A percentile compares a stretch with the other conserved stretches of the same genome.
These are phyloP conservation scores for Vanderwaltozyma verrucispora DNA, from an alignment of 805 yeast genomes.

Conservation along the genomic window DNA sequence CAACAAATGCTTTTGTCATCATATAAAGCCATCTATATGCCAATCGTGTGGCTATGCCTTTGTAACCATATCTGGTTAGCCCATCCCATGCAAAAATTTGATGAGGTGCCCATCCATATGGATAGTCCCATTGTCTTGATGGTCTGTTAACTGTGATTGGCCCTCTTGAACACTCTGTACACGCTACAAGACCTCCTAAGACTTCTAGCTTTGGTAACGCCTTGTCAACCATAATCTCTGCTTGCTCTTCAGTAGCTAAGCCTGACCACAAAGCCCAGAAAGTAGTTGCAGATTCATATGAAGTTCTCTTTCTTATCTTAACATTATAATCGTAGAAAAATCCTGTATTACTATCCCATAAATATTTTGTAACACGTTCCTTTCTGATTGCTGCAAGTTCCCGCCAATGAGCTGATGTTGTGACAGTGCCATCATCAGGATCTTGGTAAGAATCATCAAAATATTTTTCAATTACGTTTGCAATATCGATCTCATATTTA, in stretches of 20 bases:
- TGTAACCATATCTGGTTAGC: conserved; percentile 57
- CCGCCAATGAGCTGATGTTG: conserved; percentile 51
- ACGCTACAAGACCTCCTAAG: conserved; percentile 82
- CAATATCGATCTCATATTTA: conserved; percentile 85
- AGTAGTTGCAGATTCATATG: conserved; percentile 78
- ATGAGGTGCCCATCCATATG: conserved; percentile 98
- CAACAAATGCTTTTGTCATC: conserved; percentile 85
- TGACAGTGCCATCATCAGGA: conserved; percentile 31
- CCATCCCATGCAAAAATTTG: conserved; percentile 94
- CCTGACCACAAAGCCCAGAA: conserved; percentile 92
- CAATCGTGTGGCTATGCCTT: conserved; percentile 53
- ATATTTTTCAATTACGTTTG: conserved; percentile 43
- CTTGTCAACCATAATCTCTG: conserved; percentile 43
- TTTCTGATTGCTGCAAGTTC: conserved; percentile 46
- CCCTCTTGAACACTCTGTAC: conserved; percentile 69
- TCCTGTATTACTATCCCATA: conserved; percentile 77
- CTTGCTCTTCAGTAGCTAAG: conserved; percentile 57
- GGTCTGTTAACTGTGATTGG: conserved; percentile 59
- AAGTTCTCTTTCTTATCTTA: conserved; percentile 40
- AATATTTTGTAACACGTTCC: conserved; percentile 46
- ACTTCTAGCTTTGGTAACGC: conserved; percentile 67
- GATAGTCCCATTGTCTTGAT: conserved; percentile 97
- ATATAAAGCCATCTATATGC: conserved; percentile 82
- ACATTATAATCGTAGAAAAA: conserved; percentile 80
- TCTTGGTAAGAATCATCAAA: conserved; percentile 41